Base-by-base conservation (phyloP, 2,329 filamentous ascomycete species). In the Diaporthe sp. region DNA sequence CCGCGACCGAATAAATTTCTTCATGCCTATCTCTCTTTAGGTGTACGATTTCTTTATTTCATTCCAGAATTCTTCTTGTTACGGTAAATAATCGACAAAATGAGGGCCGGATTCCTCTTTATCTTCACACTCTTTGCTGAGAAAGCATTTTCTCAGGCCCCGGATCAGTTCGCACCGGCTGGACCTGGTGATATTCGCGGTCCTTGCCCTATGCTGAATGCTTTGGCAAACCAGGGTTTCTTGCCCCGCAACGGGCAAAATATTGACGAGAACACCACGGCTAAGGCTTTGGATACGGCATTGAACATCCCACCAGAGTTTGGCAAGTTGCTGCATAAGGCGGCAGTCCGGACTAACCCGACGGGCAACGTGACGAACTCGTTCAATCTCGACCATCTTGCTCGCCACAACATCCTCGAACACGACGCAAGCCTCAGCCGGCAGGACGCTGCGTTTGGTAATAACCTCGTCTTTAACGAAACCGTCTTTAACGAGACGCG, bases 121-220 rank as follows among this genome's bases (percentile, higher is more conserved):
- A 31, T 67, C 20, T 7, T 63, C 10, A 28, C 60, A 7, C 58
- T 55, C 60, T 13, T 57, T 55, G 71, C 42, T n/a, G 34, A 34
- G 51, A n/a, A 67, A 44, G 71, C 37, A 34, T 25, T 73, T 73
- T 37, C 71, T 53, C 71, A 73, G 49, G 55, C 71, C 2, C 58
- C 37, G 1, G 42, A 65, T 12, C 60, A 73, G 25, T 73, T 61
- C 37, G 47, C 60, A n/a, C 71, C 71, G 17, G 71, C 71, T 9
- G 71, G 58, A 31, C 71, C 71, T 20, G 60, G 71, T 12, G 71
- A 73, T 25, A 82, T 83, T 25, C 82, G 84, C 15, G 83, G 84
- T 0, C 87, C 88, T 37, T 90, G 88, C 74, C 87, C 88, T 0
- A 87, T 88, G 84, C 80, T 89, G 65, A 90, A 90, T 79, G 85